Evolutionary conservation across 495 filamentous ascomycete species (phyloP), one percentile per base, ranked within the genome.

Genomic region (Penicillium herquei): DNA sequence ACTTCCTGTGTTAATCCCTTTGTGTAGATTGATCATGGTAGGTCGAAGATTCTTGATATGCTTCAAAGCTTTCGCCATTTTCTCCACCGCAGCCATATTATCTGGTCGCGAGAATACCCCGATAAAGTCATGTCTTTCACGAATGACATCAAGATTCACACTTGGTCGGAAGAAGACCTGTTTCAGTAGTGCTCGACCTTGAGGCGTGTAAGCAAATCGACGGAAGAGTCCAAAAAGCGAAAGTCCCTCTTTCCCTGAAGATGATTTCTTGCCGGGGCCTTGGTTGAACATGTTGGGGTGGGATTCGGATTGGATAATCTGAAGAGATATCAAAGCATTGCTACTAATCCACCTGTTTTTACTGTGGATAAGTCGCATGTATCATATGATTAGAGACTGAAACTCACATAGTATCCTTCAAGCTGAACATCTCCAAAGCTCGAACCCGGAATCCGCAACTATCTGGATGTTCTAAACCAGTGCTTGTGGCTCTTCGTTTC

Each of bases 141-240:
- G 74, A 54, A 98, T 93, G 5, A 87, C 59, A 13, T 71, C 68
- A 3, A 89, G 60, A 49, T 91, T 78, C 32, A 84, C 75, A 44
- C 81, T 95, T 33, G 94, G 94, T 0, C 88, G 85, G 32, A 97
- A 78, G 57, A 98, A 96, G 59, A 90, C 88, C 62, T 91, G 87
- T 17, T 89, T 85, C 4, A 98, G 78, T 45, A 81, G 83, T 21
- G 75, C 67, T 61, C 86, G 90, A 2, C 95, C 94, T 61, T 96
- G 90, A 6, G 90, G 85, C 2, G 90, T 96, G 33, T 80, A 82
- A 40, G 95, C 88, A 54, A 93, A 76, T 39, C 87, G 79, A 41
- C 87, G 83, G 56, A 95, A 91, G 11, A 95, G 76, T 4, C 92
- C 94, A 58, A 88, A 95, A 1, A 98, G 71, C 2, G 92, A 96